Evolutionary conservation across 768 basidiomycete species (phyloP), one percentile per base, ranked within the genome.

Genomic region (Hericium rajendrae): DNA sequence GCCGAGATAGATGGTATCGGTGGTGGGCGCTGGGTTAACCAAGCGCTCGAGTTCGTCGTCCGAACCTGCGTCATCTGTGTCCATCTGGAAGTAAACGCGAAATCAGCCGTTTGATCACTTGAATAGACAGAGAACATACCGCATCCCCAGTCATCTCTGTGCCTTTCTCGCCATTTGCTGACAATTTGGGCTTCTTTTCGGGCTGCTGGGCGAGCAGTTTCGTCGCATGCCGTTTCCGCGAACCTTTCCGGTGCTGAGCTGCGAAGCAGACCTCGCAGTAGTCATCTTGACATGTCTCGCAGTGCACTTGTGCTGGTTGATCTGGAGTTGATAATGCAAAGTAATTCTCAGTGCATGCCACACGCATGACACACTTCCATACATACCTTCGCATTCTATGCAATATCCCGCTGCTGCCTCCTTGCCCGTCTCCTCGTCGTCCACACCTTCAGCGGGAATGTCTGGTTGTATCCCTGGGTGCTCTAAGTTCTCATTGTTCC

Each of bases 221-320:
- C 13, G 74, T 72, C 6, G 70, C 66, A 67, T 92, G 91, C 39
- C 68, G 69, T 68, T 85, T 90, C 51, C 91, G 77, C 2, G 83
- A 76, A 8, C 91, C 91, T 64, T 92, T 93, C 50, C 90, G 75
- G 69, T 93, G 91, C 66, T 88, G 88, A 0, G 90, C 80, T 10
- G 86, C 80, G 68, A 86, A 93, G 75, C 91, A 93, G 22, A 93
- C 91, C 66, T 91, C 86, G 59, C 91, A 92, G 65, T 83, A 92
- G 18, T 75, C 69, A 66, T 92, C 91, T 2, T 66, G 72, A 67
- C 91, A 93, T 11, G 78, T 77, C 65, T 85, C 82, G 65, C 91
- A 93, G 53, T 74, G 69, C 20, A 92, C 64, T 65, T 88, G 80
- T 4, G 88, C 87, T 56, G 91, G 89, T 68, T 93, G 91, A 73